These are phyloP conservation scores for Colletotrichum zoysiae DNA, from an alignment of 2,329 filamentous ascomycete species.

Conservation along the genomic window DNA sequence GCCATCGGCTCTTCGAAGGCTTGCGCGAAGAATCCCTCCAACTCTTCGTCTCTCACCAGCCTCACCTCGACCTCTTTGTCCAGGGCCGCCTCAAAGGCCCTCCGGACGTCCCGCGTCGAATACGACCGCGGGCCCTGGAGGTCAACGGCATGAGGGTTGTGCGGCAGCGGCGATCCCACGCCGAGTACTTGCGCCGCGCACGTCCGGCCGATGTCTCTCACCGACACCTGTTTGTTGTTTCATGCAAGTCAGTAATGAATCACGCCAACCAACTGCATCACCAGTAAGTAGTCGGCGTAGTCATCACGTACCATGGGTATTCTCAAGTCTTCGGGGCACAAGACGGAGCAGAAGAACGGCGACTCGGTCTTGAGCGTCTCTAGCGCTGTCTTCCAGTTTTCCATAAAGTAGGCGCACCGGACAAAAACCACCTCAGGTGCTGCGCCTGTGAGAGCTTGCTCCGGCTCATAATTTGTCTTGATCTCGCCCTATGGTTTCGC, in stretches of 20 bases:
- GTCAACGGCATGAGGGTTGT: constrained; percentile 42
- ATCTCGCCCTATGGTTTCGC: constrained; percentile 45
- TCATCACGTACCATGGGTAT: constrained; percentile 49
- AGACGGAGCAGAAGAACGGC: constrained; percentile 46
- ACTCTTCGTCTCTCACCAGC: constrained; percentile 44
- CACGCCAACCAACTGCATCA: neutral
- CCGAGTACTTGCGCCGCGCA: constrained; percentile 46
- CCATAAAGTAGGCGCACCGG: constrained; percentile 42
- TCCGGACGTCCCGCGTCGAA: constrained; percentile 47
- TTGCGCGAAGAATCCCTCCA: constrained; percentile 46
- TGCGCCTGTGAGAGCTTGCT: constrained; percentile 42
- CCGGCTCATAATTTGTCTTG: constrained; percentile 45
- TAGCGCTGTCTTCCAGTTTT: constrained; percentile 42
- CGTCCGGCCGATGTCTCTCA: constrained; percentile 47
- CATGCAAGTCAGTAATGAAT: neutral
- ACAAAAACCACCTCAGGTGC: constrained; percentile 45
- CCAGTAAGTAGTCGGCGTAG: neutral
- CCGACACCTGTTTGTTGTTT: constrained; percentile 47
- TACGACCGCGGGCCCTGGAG: constrained; percentile 49
- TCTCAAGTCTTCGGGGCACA: constrained; percentile 48
- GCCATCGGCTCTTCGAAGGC: constrained; percentile 43
- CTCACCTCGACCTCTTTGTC: constrained; percentile 46
- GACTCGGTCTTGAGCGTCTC: constrained; percentile 43
- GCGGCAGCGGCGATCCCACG: constrained; percentile 18
- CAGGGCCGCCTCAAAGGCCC: constrained; percentile 46